Conservation (phyloP, 202 grass and related monocot species). For the Zoysia matrella region DNA sequence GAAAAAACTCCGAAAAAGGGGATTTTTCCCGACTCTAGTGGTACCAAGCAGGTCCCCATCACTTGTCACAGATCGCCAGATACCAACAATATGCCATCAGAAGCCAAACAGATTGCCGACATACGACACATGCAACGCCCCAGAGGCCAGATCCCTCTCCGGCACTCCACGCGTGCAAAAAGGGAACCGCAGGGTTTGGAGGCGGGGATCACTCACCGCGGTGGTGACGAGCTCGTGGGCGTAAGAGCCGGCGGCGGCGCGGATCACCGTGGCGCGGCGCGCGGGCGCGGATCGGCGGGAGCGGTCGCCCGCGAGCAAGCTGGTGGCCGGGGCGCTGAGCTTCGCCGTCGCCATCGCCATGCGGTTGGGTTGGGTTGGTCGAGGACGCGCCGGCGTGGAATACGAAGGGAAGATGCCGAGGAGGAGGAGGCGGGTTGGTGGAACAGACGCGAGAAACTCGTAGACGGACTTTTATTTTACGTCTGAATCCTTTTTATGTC, state of each 20-base stretch:
- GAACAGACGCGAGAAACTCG: no score
- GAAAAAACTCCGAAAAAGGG: not conserved
- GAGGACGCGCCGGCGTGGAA: no score
- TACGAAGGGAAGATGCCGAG: no score
- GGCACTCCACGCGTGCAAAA: not conserved
- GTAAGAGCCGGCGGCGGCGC: conserved; percentile 76
- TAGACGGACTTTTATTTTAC: no score
- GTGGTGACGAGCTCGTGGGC: conserved; percentile 92
- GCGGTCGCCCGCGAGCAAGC: conserved; percentile 36
- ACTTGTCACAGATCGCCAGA: conserved; percentile 39
- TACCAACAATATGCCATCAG: conserved; percentile 9
- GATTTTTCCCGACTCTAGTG: not conserved
- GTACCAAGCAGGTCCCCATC: conserved; percentile 20
- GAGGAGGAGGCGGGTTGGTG: no score
- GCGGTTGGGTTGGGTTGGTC: not conserved
- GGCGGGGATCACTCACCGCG: not conserved
- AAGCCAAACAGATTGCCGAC: conserved; percentile 42
- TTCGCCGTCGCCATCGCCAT: conserved; percentile 62
- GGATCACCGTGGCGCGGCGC: conserved; percentile 51
- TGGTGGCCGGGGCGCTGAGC: conserved; percentile 44
- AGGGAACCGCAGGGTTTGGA: not conserved
- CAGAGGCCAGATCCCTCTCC: conserved; percentile 24
- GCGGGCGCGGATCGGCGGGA: conserved; percentile 40
- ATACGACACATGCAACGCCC: conserved; percentile 9
- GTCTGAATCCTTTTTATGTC: no score